Base-by-base conservation (phyloP, 1,139 yeast species). In the Petasospora fabianii region DNA sequence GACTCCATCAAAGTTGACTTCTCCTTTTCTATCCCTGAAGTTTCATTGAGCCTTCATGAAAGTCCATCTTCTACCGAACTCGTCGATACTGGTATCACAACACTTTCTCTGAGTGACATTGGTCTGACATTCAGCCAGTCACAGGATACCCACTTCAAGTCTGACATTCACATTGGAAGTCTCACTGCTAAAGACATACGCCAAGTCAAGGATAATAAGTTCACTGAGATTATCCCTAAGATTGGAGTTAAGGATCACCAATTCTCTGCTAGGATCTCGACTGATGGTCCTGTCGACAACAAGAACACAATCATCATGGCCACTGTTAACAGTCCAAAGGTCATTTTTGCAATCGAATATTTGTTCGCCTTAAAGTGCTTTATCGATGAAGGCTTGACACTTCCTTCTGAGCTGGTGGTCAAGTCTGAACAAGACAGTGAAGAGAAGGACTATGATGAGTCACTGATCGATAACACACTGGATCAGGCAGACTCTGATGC, bases 271-370 rank as follows among this genome's bases (percentile, higher is more conserved):
- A 69, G 73, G 20, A 54, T 73, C 0, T 61, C 69, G 0, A 64
- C 79, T 1, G 70, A 66, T 20, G 71, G 74, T 3, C 60, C 64
- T 1, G 56, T 63, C 1, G 65, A 64, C 0, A 65, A 63, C 14
- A 69, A 70, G 42, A 63, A 71, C 28, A 66, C 76, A 5, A 74
- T 81, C 30, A 61, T 76, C 2, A 70, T 82, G 54, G 60, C 85
- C 10, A 77, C 87, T 0, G 73, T 90, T 11, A 95, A 88, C 49
- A 84, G 82, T 47, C 97, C 97, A 0, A 77, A 73, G 44, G 73
- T 84, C 15, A 80, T 92, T 36, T 61, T 92, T 35, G 97, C 97
- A 0, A 65, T 92, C 48, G 98, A 90, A 54, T 90, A 86, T 58
- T 56, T 92, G 31, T 76, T 88, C 62, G 90, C 92, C 1, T 58